Conservation (phyloP, 306 rosid genomes). For the Cicer cuneatum region DNA sequence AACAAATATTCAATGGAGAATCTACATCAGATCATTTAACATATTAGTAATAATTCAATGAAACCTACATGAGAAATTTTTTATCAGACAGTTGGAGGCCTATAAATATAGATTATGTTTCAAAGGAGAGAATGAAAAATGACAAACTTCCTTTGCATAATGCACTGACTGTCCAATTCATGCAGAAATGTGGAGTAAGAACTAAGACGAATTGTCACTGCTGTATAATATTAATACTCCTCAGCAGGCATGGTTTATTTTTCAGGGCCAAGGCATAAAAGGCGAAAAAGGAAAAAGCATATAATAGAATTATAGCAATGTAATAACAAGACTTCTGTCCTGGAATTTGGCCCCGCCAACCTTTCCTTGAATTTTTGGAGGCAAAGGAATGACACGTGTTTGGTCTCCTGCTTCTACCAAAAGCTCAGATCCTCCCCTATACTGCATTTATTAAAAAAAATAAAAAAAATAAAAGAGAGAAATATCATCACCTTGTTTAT, state of each 20-base stretch:
- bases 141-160: conserved; percentile 12
- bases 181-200: conserved; percentile 1
- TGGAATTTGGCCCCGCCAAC: conserved; percentile 92
- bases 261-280: conserved; percentile 1
- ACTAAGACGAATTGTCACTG: background rate
- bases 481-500: conserved; percentile 25
- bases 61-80: background rate
- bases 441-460: conserved; percentile 56
- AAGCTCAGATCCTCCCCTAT: conserved; percentile 92
- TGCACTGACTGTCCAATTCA: background rate
- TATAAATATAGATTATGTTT: conserved; percentile 6
- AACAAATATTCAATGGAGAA: background rate
- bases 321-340: conserved; percentile 77
- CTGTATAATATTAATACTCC: conserved; percentile 21
- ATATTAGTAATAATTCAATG: background rate
- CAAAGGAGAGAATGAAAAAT: conserved; percentile 18
- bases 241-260: conserved; percentile 4
- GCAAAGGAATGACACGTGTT: conserved; percentile 85
- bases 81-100: background rate
- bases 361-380: conserved; percentile 81
- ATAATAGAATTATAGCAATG: conserved; percentile 54
- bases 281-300: conserved; percentile 18
- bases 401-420: conserved; percentile 99
- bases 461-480: background rate
- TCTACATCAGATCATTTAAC: background rate